A percentile compares a stretch with the other conserved stretches of the same genome.
Conservation (phyloP, 2,329 filamentous ascomycete genomes). For the Cercospora citrullina region DNA sequence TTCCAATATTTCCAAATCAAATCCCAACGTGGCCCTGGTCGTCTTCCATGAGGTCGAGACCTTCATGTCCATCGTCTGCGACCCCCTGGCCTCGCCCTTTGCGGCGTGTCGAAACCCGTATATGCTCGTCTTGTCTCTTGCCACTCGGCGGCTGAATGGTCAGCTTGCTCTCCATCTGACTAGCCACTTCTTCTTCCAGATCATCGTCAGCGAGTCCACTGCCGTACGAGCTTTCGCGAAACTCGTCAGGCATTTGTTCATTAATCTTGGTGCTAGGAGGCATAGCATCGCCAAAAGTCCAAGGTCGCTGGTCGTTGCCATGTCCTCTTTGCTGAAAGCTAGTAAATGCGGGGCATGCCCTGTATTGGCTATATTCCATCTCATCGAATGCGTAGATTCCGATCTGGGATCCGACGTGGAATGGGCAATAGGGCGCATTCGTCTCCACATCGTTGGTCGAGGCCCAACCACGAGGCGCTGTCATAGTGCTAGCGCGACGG, state of each 20-base stretch:
- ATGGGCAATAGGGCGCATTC: constrained; percentile 91
- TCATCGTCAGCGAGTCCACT: constrained; percentile 14
- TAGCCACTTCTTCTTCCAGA: constrained; percentile 27
- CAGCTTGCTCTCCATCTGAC: constrained; percentile 31
- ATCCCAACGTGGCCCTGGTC: constrained; percentile 6
- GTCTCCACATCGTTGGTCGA: constrained; percentile 61
- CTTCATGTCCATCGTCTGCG: constrained; percentile 6
- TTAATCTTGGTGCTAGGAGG: constrained; percentile 35
- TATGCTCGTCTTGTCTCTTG: constrained; percentile 22
- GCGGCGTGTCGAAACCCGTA: constrained; percentile 29
- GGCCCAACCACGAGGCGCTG: background rate
- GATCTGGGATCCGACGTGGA: constrained; percentile 87
- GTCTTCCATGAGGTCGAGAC: constrained; percentile 19
- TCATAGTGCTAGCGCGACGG: constrained; percentile 1
- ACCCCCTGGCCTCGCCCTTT: constrained; percentile 14
- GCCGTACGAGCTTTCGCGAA: constrained; percentile 9
- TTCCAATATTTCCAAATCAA: background rate
- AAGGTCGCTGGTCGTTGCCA: constrained; percentile 27
- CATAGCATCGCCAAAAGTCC: constrained; percentile 37
- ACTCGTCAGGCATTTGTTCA: constrained; percentile 24
- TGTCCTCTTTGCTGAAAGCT: constrained; percentile 30
- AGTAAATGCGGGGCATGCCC: constrained; percentile 12
- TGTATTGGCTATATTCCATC: constrained; percentile 22
- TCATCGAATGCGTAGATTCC: constrained; percentile 67
- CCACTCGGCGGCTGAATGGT: constrained; percentile 26